These are phyloP conservation scores for Solanum piurae DNA, from an alignment of 257 asterid species.

Conservation along the genomic window DNA sequence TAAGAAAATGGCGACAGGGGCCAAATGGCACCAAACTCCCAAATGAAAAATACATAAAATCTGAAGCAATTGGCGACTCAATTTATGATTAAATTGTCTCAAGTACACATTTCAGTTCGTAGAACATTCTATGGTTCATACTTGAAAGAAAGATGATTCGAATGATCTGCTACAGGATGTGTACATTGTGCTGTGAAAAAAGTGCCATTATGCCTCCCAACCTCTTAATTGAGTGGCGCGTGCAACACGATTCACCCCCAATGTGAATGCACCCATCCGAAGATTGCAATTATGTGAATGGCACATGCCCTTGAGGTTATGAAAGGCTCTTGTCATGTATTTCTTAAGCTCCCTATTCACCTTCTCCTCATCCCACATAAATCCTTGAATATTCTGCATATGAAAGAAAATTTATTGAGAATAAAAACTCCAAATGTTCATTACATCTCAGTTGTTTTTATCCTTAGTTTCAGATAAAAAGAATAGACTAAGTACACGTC, in stretches of 20 bases:
- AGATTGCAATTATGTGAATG: conserved; percentile 61
- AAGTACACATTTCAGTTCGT: neutral
- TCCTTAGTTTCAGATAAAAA: neutral
- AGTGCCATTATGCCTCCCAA: conserved; percentile 58
- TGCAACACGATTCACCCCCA: conserved; percentile 86
- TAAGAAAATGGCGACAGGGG: neutral
- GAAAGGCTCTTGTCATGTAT: conserved; percentile 74
- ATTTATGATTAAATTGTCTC: neutral
- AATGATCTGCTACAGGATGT: neutral
- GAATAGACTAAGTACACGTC: neutral
- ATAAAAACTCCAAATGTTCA: neutral
- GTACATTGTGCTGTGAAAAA: neutral
- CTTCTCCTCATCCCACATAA: conserved; percentile 85
- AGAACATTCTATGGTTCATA: neutral
- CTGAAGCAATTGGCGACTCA: neutral
- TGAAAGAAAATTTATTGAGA: neutral
- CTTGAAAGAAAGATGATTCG: neutral
- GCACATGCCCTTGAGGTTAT: conserved; percentile 55
- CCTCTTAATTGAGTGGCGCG: conserved; percentile 71
- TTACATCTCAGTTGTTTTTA: neutral
- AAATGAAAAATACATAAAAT: neutral
- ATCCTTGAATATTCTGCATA: conserved; percentile 78
- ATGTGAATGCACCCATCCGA: conserved; percentile 83
- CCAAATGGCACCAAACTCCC: neutral
- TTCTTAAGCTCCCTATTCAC: conserved; percentile 56